Evolutionary conservation across 1,284 basidiomycete species (phyloP).

Genomic region (Cutaneotrichosporon mucoides): DNA sequence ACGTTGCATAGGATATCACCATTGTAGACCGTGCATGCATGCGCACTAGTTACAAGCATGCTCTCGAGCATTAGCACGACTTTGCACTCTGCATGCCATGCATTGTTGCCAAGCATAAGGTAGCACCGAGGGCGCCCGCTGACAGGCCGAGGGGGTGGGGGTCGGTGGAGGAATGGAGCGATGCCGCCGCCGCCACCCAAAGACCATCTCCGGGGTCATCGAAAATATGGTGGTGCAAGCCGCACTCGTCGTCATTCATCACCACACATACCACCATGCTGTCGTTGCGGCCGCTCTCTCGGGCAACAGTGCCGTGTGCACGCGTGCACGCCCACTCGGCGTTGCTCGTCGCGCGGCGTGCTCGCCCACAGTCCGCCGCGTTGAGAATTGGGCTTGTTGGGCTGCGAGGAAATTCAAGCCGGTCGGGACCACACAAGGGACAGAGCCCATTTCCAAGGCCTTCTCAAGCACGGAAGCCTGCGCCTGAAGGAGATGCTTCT

Average conservation of each 20-base stretch:
- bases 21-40: too few relatives aligned
- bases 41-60: too few relatives aligned
- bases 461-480: too few relatives aligned
- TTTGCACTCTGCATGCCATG: too few relatives aligned
- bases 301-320: not conserved
- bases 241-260: not conserved
- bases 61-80: too few relatives aligned
- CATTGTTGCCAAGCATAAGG: too few relatives aligned
- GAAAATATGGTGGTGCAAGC: slow-evolving; percentile 1
- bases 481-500: not conserved
- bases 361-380: not conserved
- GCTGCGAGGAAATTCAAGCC: slow-evolving; percentile 1
- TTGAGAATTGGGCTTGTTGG: not conserved
- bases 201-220: too few relatives aligned
- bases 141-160: too few relatives aligned
- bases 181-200: too few relatives aligned
- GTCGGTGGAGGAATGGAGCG: too few relatives aligned
- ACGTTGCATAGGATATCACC: slow-evolving; percentile 4
- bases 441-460: too few relatives aligned
- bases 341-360: not conserved
- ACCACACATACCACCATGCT: slow-evolving; percentile 8
- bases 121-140: too few relatives aligned
- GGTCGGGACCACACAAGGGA: slow-evolving; percentile 1
- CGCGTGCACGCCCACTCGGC: not conserved
- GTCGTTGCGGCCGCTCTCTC: slow-evolving; percentile 3